Conservation (phyloP, 2,329 filamentous ascomycete genomes). For the Trichoderma polysporum region DNA sequence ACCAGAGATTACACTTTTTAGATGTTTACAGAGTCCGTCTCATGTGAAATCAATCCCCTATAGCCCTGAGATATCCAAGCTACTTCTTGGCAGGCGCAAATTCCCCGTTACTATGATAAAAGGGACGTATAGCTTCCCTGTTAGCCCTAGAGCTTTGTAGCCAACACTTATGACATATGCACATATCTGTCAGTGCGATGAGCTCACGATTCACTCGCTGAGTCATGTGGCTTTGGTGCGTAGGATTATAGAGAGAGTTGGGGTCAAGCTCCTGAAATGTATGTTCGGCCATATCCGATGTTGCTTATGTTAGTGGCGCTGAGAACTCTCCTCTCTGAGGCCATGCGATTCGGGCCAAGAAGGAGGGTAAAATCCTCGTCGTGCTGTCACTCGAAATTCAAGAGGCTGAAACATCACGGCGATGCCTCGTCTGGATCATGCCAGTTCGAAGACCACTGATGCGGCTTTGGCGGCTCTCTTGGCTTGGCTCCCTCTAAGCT, state of each 20-base stretch:
- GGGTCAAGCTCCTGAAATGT: neutral
- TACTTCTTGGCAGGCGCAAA: neutral
- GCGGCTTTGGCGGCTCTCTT: slow-evolving; percentile 25
- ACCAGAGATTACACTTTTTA: neutral
- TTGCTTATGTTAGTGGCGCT: neutral
- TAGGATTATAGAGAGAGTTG: neutral
- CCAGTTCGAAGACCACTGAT: slow-evolving; percentile 39
- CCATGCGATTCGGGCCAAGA: neutral
- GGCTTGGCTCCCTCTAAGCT: neutral
- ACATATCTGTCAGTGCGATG: neutral
- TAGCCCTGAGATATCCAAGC: neutral
- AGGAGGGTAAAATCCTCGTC: neutral
- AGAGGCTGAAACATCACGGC: slow-evolving; percentile 17
- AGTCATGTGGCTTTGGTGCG: neutral
- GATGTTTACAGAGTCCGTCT: neutral
- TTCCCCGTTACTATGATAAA: neutral
- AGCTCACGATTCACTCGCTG: neutral
- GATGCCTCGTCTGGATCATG: slow-evolving; percentile 34
- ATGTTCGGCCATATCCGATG: neutral
- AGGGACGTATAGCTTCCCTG: neutral
- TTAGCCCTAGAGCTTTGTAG: neutral
- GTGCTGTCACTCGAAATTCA: neutral
- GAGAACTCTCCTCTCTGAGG: neutral
- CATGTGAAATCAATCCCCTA: neutral
- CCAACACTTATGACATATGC: neutral